Percentiles rank a stretch among this genome's conserved stretches.
Evolutionary conservation across 1,139 yeast species (phyloP).

Genomic region (Pichia kudriavzevii): DNA sequence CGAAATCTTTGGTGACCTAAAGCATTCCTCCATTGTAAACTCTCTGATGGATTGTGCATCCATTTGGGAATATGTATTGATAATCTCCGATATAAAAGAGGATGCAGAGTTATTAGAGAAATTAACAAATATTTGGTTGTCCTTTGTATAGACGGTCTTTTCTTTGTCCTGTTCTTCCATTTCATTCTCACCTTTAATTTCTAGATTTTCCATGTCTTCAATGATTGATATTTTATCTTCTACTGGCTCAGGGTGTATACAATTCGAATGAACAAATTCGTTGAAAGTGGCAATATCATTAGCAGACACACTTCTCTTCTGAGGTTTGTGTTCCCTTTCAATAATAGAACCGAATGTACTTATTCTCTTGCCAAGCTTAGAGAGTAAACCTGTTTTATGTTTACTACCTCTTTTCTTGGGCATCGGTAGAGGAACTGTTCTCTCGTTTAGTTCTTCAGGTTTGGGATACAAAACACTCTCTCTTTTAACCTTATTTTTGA

Average conservation of each 20-base stretch:
- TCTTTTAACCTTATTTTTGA: neutral
- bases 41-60: conserved; percentile 1
- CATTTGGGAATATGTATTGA: conserved; percentile 7
- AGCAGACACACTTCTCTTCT: conserved; percentile 5
- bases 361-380: conserved; percentile 7
- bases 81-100: conserved; percentile 6
- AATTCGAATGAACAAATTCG: no score
- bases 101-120: conserved; percentile 7
- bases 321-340: neutral
- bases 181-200: neutral
- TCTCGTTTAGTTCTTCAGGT: neutral
- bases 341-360: conserved; percentile 5
- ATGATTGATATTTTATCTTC: neutral
- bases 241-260: no score
- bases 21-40: no score
- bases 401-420: neutral
- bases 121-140: conserved; percentile 6
- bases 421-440: neutral
- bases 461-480: neutral
- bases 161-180: neutral
- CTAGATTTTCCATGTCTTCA: neutral
- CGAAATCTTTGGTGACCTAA: no score
- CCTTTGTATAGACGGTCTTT: neutral
- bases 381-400: neutral
- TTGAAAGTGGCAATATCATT: no score